Percentiles rank a stretch among this genome's conserved stretches.
phyloP scores from a whole-genome alignment of 352 stramenopile species.

The Globisporangium nodosum region DNA sequence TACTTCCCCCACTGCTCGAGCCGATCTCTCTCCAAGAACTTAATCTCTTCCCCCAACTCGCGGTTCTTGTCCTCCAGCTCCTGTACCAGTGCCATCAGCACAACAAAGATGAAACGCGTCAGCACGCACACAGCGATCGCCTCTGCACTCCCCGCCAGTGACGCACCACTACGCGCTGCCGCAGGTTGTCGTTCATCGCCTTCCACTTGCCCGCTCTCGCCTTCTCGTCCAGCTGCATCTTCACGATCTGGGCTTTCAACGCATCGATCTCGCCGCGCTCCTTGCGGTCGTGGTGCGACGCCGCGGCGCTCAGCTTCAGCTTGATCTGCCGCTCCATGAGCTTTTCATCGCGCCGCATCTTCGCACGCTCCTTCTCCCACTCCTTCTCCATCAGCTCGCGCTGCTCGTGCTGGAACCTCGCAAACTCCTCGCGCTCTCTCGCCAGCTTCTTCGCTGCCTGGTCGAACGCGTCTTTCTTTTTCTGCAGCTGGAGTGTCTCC shows the following conservation, averaged over 20 bases:
- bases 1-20: conserved; percentile 75
- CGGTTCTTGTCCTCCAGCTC: conserved; percentile 75
- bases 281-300: conserved; percentile 51
- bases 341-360: conserved; percentile 73
- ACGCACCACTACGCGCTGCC: conserved; percentile 57
- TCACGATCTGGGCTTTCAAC: conserved; percentile 80
- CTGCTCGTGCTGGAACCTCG: conserved; percentile 47
- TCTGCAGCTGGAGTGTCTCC: conserved; percentile 74
- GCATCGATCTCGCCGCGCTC: conserved; percentile 62
- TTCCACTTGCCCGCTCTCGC: conserved; percentile 54
- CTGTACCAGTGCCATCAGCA: conserved; percentile 15
- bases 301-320: conserved; percentile 47
- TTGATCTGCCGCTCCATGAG: conserved; percentile 72
- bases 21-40: conserved; percentile 70
- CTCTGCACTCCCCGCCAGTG: background rate
- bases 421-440: conserved; percentile 43
- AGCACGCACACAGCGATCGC: background rate
- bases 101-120: background rate
- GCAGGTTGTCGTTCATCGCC: conserved; percentile 52
- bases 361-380: conserved; percentile 56
- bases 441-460: conserved; percentile 55
- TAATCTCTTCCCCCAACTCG: conserved; percentile 68
- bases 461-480: conserved; percentile 60
- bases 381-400: conserved; percentile 51
- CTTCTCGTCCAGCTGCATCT: conserved; percentile 72